phyloP scores from a whole-genome alignment of 2,329 filamentous ascomycete genomes.

The Septoria linicola region DNA sequence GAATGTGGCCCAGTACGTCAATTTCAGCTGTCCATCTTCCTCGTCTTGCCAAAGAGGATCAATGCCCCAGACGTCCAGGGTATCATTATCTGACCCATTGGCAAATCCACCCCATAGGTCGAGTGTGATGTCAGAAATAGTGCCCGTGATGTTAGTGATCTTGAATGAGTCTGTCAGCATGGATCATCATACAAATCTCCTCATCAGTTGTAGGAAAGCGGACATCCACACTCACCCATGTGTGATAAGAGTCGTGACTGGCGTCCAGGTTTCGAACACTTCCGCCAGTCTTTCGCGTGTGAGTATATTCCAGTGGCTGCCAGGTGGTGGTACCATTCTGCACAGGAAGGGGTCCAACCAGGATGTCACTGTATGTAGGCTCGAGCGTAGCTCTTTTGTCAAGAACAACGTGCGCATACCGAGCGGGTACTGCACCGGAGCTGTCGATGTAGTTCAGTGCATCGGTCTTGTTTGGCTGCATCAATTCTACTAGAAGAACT shows the following conservation, averaged over 20 bases:
- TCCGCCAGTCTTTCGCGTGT: conserved; percentile 43
- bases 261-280: conserved; percentile 46
- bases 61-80: conserved; percentile 41
- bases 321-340: conserved; percentile 42
- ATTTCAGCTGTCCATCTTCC: conserved; percentile 40
- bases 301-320: conserved; percentile 45
- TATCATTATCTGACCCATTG: conserved; percentile 45
- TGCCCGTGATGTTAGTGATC: conserved; percentile 38
- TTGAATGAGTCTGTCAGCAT: too few species aligned
- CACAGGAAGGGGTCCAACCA: conserved; percentile 52
- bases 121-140: conserved; percentile 43
- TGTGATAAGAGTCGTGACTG: conserved; percentile 38
- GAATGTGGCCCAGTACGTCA: conserved; percentile 51
- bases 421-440: conserved; percentile 38
- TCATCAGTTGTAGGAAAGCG: too few species aligned
- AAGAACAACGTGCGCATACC: conserved; percentile 49
- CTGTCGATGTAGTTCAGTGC: conserved; percentile 48
- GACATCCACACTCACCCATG: conserved; percentile 21
- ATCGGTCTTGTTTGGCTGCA: conserved; percentile 52
- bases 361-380: conserved; percentile 43
- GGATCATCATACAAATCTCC: too few species aligned
- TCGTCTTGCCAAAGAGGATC: conserved; percentile 45
- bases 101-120: conserved; percentile 47
- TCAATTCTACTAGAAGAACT: conserved; percentile 38
- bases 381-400: conserved; percentile 43